phyloP scores from a whole-genome alignment of 805 yeast genomes.

The Candida sakaeoensis region DNA sequence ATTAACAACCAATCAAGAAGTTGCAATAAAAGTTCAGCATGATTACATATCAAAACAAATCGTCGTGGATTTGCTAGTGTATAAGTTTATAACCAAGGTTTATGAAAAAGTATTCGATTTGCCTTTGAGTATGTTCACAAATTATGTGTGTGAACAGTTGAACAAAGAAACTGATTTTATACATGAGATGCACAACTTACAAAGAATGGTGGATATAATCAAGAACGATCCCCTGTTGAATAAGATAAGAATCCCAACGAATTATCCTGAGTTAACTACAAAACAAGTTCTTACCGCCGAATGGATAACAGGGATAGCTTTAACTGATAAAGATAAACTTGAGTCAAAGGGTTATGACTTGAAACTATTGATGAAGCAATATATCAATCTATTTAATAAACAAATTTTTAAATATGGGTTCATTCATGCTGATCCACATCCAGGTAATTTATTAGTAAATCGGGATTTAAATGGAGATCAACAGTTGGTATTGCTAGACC shows the following conservation, averaged over 20 bases:
- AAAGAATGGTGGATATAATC: slow-evolving; percentile 34
- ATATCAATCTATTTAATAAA: slow-evolving; percentile 49
- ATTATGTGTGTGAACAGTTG: slow-evolving; percentile 55
- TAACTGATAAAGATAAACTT: slow-evolving; percentile 45
- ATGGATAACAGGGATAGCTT: slow-evolving; percentile 71
- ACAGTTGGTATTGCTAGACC: slow-evolving; percentile 68
- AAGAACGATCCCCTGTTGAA: slow-evolving; percentile 38
- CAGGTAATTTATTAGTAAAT: slow-evolving; percentile 69
- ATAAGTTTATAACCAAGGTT: slow-evolving; percentile 45
- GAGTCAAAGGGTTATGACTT: slow-evolving; percentile 36
- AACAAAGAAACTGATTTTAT: slow-evolving; percentile 59
- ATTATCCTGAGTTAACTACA: slow-evolving; percentile 44
- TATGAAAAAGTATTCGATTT: slow-evolving; percentile 60
- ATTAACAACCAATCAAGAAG: slow-evolving; percentile 37
- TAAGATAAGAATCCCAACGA: slow-evolving; percentile 54
- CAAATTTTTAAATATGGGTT: slow-evolving; percentile 66
- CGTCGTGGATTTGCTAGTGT: slow-evolving; percentile 57
- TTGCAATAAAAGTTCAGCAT: slow-evolving; percentile 69
- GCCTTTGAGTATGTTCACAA: slow-evolving; percentile 55
- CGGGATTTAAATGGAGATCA: slow-evolving; percentile 31
- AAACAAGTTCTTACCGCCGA: slow-evolving; percentile 58
- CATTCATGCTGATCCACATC: slow-evolving; percentile 77
- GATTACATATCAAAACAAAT: slow-evolving; percentile 59
- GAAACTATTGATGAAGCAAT: slow-evolving; percentile 43
- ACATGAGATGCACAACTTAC: slow-evolving; percentile 54